Base-by-base conservation (phyloP, 2,329 filamentous ascomycete species). In the Epichloe scottii region DNA sequence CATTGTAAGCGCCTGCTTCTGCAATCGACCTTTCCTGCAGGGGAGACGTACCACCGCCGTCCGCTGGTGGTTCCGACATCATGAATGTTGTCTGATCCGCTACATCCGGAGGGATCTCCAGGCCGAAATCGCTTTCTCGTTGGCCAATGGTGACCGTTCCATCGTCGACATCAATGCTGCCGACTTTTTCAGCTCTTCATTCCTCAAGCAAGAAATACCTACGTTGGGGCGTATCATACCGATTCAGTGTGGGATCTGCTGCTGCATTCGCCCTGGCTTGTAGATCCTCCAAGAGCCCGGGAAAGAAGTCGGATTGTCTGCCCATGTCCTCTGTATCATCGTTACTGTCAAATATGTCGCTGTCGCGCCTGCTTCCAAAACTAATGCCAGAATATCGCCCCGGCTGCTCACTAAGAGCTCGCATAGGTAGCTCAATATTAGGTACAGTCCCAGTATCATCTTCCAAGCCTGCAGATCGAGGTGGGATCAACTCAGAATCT, bases 391-490 rank as follows among this genome's bases (percentile, higher is more conserved):
- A 77, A 33, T 75, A 58, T 33, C 77, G 65, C 3, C 64, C 60
- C 0, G 70, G 69, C 45, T 70, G 55, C 52, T 80, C 75, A 49
- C 66, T 74, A 38, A 66, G 59, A 15, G 72, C 74, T 46, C 81
- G 68, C 30, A 81, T 70, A 7, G 79, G 75, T 46, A 82, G 59
- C 63, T 84, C 81, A 30, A 84, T 72, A 2, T 80, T 82, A 53
- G 76, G 73, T 40, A 74, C 63, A 0, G 80, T 84, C 54, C 73
- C 72, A 56, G 82, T 76, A 41, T 80, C 76, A 26, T 81, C 77
- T 50, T 82, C 78, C 23, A 83, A 59, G 10, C 72, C 69, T 34
- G 75, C 74, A 47, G 76, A 72, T 48, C 69, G 71, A 34, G 79
- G 80, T 8, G 77, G 77, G 39, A 70, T 69, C 51, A 80, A 58